phyloP scores from a whole-genome alignment of 495 filamentous ascomycete species.

The Rhypophila decipiens region DNA sequence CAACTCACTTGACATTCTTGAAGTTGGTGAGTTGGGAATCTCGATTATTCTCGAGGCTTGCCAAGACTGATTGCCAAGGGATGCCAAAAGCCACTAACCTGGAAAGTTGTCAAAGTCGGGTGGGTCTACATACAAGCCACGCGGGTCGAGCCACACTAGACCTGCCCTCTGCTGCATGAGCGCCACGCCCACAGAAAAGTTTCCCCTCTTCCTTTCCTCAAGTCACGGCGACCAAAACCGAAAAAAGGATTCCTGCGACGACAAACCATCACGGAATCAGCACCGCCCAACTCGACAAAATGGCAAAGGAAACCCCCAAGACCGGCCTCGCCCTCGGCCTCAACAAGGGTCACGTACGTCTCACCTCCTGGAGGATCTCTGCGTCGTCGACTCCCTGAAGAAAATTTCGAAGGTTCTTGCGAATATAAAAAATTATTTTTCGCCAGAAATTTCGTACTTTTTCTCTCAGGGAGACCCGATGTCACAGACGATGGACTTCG shows the following conservation, averaged over 20 bases:
- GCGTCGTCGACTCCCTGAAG: slow-evolving; percentile 29
- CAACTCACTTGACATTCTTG: too few relatives aligned
- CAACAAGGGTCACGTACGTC: slow-evolving; percentile 84
- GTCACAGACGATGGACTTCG: slow-evolving; percentile 23
- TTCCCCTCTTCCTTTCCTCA: slow-evolving; percentile 8
- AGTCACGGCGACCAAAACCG: slow-evolving; percentile 14
- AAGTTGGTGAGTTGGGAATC: too few relatives aligned
- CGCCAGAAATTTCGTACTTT: background rate
- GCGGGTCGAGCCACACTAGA: background rate
- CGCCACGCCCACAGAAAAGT: slow-evolving; percentile 18
- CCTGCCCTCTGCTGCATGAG: background rate
- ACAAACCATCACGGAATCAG: slow-evolving; percentile 11
- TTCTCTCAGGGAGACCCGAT: slow-evolving; percentile 4
- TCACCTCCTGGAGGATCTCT: slow-evolving; percentile 61
- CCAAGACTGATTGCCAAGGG: too few relatives aligned
- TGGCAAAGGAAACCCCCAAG: slow-evolving; percentile 42
- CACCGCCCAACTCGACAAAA: slow-evolving; percentile 11
- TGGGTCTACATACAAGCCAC: too few relatives aligned
- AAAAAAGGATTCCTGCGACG: slow-evolving; percentile 17
- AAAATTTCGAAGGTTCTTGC: background rate
- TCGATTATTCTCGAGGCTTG: too few relatives aligned
- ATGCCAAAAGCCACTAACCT: too few relatives aligned
- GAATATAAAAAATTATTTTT: background rate
- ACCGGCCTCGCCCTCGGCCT: slow-evolving; percentile 74
- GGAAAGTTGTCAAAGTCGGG: too few relatives aligned